phyloP scores from a whole-genome alignment of 768 basidiomycete genomes.

The Rhodocollybia butyracea region DNA sequence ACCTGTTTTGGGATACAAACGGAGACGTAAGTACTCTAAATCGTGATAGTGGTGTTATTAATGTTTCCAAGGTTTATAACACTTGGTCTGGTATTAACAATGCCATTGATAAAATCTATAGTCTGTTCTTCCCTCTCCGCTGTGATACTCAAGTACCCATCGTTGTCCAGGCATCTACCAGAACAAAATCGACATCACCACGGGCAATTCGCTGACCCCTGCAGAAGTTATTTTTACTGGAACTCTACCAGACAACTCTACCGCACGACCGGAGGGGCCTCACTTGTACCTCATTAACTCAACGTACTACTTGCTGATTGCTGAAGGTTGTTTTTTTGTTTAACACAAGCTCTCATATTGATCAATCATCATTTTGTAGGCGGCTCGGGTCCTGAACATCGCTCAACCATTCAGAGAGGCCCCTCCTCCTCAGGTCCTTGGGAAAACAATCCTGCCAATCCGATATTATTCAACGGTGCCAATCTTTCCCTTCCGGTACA shows the following conservation, averaged over 20 bases:
- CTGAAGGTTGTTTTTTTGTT: slow-evolving; percentile 27
- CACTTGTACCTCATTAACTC: slow-evolving; percentile 35
- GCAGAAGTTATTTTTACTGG: slow-evolving; percentile 34
- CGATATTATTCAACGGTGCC: slow-evolving; percentile 37
- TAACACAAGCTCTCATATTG: background rate
- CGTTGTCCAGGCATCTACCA: slow-evolving; percentile 34
- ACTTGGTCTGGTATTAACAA: slow-evolving; percentile 40
- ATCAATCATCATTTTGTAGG: too few species aligned
- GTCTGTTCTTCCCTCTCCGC: slow-evolving; percentile 13
- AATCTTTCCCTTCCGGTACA: slow-evolving; percentile 32
- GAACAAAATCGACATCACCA: slow-evolving; percentile 33
- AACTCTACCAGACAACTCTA: slow-evolving; percentile 31
- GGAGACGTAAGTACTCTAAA: slow-evolving; percentile 24
- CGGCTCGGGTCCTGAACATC: slow-evolving; percentile 31
- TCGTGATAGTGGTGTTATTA: background rate
- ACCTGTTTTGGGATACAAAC: slow-evolving; percentile 39
- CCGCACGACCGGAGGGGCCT: slow-evolving; percentile 36
- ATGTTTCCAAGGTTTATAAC: slow-evolving; percentile 24
- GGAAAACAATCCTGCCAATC: slow-evolving; percentile 37
- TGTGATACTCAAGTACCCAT: too few species aligned
- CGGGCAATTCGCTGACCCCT: slow-evolving; percentile 33
- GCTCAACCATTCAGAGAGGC: slow-evolving; percentile 35
- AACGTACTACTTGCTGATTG: slow-evolving; percentile 38
- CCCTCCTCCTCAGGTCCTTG: slow-evolving; percentile 37
- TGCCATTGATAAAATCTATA: slow-evolving; percentile 37